Conservation (phyloP, 176 grass and related monocot species). For the Thinopyrum elongatum region DNA sequence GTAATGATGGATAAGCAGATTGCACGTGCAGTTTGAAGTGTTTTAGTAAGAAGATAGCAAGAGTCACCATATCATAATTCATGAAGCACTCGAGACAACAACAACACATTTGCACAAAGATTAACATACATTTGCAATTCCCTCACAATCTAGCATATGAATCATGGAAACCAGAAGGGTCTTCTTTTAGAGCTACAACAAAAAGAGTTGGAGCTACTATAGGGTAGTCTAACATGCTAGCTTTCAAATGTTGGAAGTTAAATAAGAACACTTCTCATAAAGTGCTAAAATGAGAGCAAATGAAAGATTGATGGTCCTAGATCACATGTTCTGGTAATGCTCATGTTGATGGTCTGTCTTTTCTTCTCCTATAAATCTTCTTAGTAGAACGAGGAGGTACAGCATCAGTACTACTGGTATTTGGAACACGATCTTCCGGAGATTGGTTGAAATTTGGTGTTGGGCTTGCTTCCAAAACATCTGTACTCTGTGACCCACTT, state of each 20-base stretch:
- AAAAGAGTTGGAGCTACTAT: not conserved
- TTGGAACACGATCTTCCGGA: conserved; percentile 39
- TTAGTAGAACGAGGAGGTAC: conserved; percentile 38
- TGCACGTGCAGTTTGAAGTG: not conserved
- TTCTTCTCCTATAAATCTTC: conserved; percentile 63
- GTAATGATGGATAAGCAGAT: conserved; percentile 13
- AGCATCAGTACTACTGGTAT: conserved; percentile 37
- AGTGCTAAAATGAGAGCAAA: conserved; percentile 17
- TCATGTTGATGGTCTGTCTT: conserved; percentile 35
- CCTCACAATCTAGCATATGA: conserved; percentile 4
- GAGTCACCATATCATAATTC: not conserved
- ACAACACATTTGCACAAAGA: conserved; percentile 31
- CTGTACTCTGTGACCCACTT: conserved; percentile 8
- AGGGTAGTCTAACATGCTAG: conserved; percentile 1
- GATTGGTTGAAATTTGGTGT: conserved; percentile 8
- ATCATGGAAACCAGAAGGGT: not conserved
- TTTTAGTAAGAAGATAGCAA: not conserved
- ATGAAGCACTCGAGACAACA: not conserved
- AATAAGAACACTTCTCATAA: not conserved
- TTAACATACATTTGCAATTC: not conserved
- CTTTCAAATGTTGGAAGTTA: not conserved
- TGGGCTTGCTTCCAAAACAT: conserved; percentile 12
- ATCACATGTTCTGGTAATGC: not conserved
- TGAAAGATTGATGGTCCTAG: conserved; percentile 6
- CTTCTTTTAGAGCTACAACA: not conserved